phyloP scores from a whole-genome alignment of 768 basidiomycete genomes.

The Mrakia frigida region DNA sequence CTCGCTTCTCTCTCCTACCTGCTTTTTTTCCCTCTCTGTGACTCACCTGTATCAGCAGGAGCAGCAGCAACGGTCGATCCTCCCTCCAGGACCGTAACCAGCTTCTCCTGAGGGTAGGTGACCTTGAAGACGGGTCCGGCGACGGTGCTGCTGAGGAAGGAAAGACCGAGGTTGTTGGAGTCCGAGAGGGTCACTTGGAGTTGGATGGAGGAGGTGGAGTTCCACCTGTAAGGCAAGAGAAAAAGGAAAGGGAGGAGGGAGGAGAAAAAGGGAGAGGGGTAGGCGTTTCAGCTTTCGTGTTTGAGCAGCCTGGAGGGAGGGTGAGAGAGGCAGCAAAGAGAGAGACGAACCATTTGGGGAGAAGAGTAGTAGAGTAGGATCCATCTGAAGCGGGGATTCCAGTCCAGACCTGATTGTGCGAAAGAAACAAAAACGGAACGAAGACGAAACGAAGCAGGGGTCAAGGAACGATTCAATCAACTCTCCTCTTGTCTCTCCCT shows the following conservation, averaged over 20 bases:
- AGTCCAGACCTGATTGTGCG: not conserved
- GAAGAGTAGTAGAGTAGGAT: slow-evolving; percentile 8
- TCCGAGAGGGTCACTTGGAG: slow-evolving; percentile 10
- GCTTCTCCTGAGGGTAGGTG: slow-evolving; percentile 17
- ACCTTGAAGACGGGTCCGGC: slow-evolving; percentile 19
- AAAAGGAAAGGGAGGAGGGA: not conserved
- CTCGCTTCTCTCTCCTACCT: not conserved
- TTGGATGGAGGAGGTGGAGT: not conserved
- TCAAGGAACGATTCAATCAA: not conserved
- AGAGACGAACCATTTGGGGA: slow-evolving; percentile 21
- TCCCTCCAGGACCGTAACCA: not conserved
- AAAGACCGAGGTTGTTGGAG: not conserved
- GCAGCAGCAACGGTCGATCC: slow-evolving; percentile 22
- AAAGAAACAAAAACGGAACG: not conserved
- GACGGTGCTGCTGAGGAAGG: not conserved
- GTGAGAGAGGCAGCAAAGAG: not conserved
- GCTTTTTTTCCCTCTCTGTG: not conserved
- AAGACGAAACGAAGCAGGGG: not conserved
- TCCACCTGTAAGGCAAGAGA: not conserved
- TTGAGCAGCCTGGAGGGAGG: not conserved
- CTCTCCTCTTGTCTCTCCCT: not conserved
- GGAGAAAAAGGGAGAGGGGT: too few species aligned
- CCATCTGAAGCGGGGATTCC: not conserved
- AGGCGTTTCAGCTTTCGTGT: not conserved
- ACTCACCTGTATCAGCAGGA: slow-evolving; percentile 23